phyloP scores from a whole-genome alignment of 192 early-diverging fungal genomes.

The Coemansia sp. region DNA sequence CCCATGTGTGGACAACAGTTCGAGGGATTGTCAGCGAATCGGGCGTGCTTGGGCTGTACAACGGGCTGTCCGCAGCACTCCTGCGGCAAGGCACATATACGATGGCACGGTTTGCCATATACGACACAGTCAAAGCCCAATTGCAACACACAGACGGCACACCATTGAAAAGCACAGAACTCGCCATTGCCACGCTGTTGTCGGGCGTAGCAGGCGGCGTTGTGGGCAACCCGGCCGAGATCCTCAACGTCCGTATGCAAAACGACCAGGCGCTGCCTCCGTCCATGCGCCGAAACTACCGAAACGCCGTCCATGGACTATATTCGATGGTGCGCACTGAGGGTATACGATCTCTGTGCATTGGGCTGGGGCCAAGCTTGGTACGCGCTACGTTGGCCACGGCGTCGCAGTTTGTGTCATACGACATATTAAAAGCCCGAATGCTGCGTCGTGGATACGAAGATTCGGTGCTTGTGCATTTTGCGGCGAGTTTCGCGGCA shows the following conservation, averaged over 20 bases:
- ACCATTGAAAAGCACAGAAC: conserved; percentile 6
- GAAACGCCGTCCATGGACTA: conserved; percentile 66
- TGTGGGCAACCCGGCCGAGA: conserved; percentile 74
- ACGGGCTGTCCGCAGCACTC: conserved; percentile 70
- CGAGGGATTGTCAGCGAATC: conserved; percentile 73
- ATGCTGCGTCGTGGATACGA: conserved; percentile 58
- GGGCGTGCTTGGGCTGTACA: conserved; percentile 79
- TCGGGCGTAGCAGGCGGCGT: conserved; percentile 60
- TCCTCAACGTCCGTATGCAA: conserved; percentile 83
- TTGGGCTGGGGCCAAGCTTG: conserved; percentile 87
- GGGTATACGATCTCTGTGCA: conserved; percentile 71
- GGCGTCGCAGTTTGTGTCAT: conserved; percentile 70
- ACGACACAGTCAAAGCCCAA: conserved; percentile 56
- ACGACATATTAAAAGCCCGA: conserved; percentile 71
- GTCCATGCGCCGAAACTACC: conserved; percentile 66
- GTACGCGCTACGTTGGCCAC: conserved; percentile 84
- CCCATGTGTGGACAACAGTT: conserved; percentile 37
- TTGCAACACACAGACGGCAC: conserved; percentile 18
- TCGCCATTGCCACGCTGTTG: conserved; percentile 23
- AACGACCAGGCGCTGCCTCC: conserved; percentile 69
- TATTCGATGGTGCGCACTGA: conserved; percentile 70
- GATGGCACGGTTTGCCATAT: conserved; percentile 74
- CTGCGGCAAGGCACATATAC: conserved; percentile 78
- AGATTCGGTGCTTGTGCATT: conserved; percentile 71
- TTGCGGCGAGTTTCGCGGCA: conserved; percentile 68